Conservation (phyloP, 441 rosid species). For the Dalechampia spathulata region DNA sequence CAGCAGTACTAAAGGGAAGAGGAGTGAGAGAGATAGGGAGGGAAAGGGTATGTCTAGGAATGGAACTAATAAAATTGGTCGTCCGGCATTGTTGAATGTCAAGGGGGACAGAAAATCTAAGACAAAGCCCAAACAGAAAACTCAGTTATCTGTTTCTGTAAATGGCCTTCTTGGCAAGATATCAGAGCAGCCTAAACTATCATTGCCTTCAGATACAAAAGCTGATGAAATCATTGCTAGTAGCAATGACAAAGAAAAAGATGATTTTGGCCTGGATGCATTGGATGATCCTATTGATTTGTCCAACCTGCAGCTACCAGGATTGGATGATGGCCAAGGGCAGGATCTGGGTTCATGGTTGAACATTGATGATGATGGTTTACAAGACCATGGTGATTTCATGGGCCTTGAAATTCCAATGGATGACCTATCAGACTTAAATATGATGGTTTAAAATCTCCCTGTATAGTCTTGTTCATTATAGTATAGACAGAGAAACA, state of each 20-base stretch:
- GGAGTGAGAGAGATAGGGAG: conserved; percentile 97
- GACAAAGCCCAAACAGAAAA: conserved; percentile 87
- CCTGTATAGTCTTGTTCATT: conserved; percentile 84
- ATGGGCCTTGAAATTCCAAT: conserved; percentile 97
- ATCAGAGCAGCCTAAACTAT: conserved; percentile 51
- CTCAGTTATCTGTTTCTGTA: conserved; percentile 70
- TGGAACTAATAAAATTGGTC: conserved; percentile 68
- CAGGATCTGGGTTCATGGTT: conserved; percentile 93
- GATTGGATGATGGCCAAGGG: conserved; percentile 66
- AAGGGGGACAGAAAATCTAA: conserved; percentile 88
- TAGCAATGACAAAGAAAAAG: conserved; percentile 43
- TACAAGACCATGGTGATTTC: conserved; percentile 81
- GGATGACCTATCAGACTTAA: conserved; percentile 97
- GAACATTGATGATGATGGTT: conserved; percentile 88
- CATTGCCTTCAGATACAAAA: conserved; percentile 39
- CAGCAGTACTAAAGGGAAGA: conserved; percentile 83
- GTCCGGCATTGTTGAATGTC: conserved; percentile 60
- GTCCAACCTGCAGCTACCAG: conserved; percentile 63
- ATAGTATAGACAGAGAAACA: conserved; percentile 61
- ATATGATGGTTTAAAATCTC: conserved; percentile 94
- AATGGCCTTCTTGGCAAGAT: conserved; percentile 59
- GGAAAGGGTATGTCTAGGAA: conserved; percentile 69
- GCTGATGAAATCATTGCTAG: conserved; percentile 29
- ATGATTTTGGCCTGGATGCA: conserved; percentile 52
- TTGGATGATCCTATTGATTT: conserved; percentile 71